Base-by-base conservation (phyloP, 768 basidiomycete genomes). In the Rhizopogon salebrosus region DNA sequence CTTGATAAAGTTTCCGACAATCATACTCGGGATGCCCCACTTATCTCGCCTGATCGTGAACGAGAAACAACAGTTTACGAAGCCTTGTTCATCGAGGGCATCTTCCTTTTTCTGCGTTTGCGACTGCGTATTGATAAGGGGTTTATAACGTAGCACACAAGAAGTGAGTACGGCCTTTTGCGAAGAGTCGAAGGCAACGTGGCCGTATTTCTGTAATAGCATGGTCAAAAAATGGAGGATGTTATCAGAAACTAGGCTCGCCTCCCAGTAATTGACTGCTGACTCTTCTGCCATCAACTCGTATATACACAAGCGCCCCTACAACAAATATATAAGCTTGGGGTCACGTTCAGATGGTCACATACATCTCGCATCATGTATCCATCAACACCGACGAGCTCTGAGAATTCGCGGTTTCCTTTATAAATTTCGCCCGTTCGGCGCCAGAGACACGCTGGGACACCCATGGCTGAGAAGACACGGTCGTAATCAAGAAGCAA, bases 371-470 rank as follows among this genome's bases (percentile, higher is more conserved):
- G 84, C 71, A 95, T 79, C 80, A 89, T 86, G 55, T 83, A 83
- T 36, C 90, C 88, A 53, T 93, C 90, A 27, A 97, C 78, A 20
- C 94, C 87, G 29, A 97, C 81, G 7, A 98, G 75, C 62, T 92
- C 91, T 6, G 92, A 86, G 66, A 99, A 98, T 70, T 95, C 94
- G 51, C 92, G 82, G 65, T 99, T 99, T 40, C 89, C 95, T 69
- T 98, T 98, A 77, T 98, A 98, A 57, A 98, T 98, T 73, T 98
- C 95, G 31, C 95, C 95, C 2, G 95, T 99, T 43, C 95, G 76
- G 24, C 95, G 78, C 95, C 95, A 98, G 6, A 98, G 78, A 59
- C 95, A 99, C 0, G 94, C 94, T 0, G 95, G 95, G 3, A 98
- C 93, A 31, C 92, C 94, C 87, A 99, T 98, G 0, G 92, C 93